Base-by-base conservation (phyloP, 768 basidiomycete genomes). In the Dentipellis fragilis region DNA sequence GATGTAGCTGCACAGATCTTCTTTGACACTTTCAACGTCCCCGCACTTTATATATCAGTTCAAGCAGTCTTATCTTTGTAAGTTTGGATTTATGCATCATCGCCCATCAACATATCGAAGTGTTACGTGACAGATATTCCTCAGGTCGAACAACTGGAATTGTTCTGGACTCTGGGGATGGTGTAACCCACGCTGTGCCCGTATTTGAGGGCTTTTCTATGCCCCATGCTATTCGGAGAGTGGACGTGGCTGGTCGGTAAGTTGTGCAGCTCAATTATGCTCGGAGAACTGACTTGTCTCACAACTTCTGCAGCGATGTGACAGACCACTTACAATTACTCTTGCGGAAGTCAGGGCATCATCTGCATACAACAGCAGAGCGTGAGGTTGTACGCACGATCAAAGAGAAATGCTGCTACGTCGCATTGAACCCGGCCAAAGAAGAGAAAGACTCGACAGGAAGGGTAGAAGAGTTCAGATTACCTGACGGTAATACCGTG, bases 1-100 rank as follows among this genome's bases (percentile, higher is more conserved):
- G 96, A 98, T 69, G 80, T 93, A 45, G 93, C 94, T 12, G 95
- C 96, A 9, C 94, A 97, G 72, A 96, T 98, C 71, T 95, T 99
- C 73, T 99, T 98, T 69, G 96, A 99, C 67, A 98, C 96, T 11
- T 99, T 98, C 81, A 99, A 99, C 68, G 96, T 97, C 34, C 96
- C 96, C 34, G 96, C 96, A 4, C 73, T 99, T 55, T 97, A 92
- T 72, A 93, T 87, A 38, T 94, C 93, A 45, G 92, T 99, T 3
- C 96, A 99, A 72, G 96, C 96, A 19, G 95, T 99, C 17, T 75
- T 99, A 51, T 93, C 93, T 59, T 73, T 99, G 93, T 97, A 67
- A 68, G 89, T 51, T 56, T 14, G 23, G 17, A n/a, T 22, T 36
- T 46, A 29, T 22, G 29, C 37, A 21, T 48, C 19, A 16, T 38